A percentile compares a stretch with the other conserved stretches of the same genome.
Conservation (phyloP, 192 early-diverging fungal species). For the Backusella sp. region DNA sequence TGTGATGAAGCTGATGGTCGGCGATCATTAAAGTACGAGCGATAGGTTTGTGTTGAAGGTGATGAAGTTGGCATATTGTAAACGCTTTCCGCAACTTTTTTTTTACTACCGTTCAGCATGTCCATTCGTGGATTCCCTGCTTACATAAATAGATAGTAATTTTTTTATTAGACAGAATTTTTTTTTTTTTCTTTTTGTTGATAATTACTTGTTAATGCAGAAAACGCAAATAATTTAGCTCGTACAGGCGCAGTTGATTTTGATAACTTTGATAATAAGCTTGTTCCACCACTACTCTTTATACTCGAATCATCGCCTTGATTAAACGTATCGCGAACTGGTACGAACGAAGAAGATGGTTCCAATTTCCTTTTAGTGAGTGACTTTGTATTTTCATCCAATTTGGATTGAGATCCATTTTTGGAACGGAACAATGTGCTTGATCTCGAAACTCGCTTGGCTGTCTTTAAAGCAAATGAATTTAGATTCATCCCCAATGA, state of each 20-base stretch:
- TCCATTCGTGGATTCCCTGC: neutral
- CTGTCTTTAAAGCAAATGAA: constrained; percentile 10
- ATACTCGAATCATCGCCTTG: constrained; percentile 6
- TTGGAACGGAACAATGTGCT: constrained; percentile 11
- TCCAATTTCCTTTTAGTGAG: constrained; percentile 9
- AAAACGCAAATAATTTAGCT: constrained; percentile 33
- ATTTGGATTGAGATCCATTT: constrained; percentile 3
- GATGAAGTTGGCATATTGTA: constrained; percentile 27
- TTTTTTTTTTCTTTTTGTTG: neutral
- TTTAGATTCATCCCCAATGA: constrained; percentile 5
- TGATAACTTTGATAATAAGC: constrained; percentile 30
- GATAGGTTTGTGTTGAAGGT: neutral
- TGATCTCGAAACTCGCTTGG: constrained; percentile 18
- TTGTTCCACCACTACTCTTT: neutral
- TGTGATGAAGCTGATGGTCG: neutral
- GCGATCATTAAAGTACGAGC: neutral
- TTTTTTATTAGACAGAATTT: neutral
- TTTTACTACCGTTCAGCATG: neutral
- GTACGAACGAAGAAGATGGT: constrained; percentile 1
- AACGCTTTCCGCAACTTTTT: constrained; percentile 29
- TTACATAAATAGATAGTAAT: neutral
- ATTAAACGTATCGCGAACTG: neutral
- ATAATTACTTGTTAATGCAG: constrained; percentile 20
- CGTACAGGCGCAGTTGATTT: constrained; percentile 37
- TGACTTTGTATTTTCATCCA: neutral